phyloP scores from a whole-genome alignment of 495 filamentous ascomycete genomes.

The Podospora anserina region DNA sequence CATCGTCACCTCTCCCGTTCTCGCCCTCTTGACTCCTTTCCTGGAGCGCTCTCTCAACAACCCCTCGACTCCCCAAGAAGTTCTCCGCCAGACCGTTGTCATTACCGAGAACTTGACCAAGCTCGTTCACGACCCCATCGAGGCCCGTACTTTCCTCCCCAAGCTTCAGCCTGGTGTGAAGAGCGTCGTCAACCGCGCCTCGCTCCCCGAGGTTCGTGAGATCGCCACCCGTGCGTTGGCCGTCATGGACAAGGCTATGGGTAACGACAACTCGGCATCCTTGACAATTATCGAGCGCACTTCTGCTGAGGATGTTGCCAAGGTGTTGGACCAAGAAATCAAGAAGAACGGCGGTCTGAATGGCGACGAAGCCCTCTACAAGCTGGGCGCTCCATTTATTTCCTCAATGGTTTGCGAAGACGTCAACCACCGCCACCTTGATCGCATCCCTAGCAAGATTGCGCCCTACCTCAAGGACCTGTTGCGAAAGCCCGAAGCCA shows the following conservation, averaged over 20 bases:
- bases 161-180: slow-evolving; percentile 94
- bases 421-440: slow-evolving; percentile 75
- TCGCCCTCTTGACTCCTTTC: slow-evolving; percentile 94
- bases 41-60: slow-evolving; percentile 90
- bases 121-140: slow-evolving; percentile 94
- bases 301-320: slow-evolving; percentile 72
- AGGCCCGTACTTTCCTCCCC: slow-evolving; percentile 92
- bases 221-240: slow-evolving; percentile 76
- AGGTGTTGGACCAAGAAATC: slow-evolving; percentile 69
- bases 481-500: slow-evolving; percentile 53
- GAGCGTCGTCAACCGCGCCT: slow-evolving; percentile 78
- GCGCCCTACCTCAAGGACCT: slow-evolving; percentile 73
- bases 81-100: slow-evolving; percentile 89
- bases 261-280: slow-evolving; percentile 57
- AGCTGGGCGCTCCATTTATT: slow-evolving; percentile 68
- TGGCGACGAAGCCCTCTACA: slow-evolving; percentile 61
- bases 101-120: slow-evolving; percentile 99
- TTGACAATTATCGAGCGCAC: slow-evolving; percentile 62
- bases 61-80: slow-evolving; percentile 87
- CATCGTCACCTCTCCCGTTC: slow-evolving; percentile 93
- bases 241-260: slow-evolving; percentile 95
- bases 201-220: slow-evolving; percentile 90
- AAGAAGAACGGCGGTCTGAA: slow-evolving; percentile 65
- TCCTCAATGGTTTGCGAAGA: slow-evolving; percentile 85
- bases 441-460: slow-evolving; percentile 64